These are phyloP conservation scores for Solanum rostratum DNA, from an alignment of 257 asterid species.

Conservation along the genomic window DNA sequence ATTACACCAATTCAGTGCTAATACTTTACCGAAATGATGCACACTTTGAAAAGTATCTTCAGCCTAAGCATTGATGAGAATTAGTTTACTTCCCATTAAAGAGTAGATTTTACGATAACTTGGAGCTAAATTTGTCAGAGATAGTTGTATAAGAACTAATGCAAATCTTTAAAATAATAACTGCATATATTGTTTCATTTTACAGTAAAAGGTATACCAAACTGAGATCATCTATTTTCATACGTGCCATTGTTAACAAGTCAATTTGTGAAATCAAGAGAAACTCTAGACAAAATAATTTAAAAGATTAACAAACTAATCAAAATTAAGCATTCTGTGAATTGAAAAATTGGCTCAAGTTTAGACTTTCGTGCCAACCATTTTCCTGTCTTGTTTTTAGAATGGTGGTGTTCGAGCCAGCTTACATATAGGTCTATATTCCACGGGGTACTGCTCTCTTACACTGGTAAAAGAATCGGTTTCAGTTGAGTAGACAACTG, in stretches of 20 bases:
- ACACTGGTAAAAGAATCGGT: not conserved
- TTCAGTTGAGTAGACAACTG: not conserved
- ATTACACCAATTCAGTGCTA: not conserved
- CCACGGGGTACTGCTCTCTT: not conserved
- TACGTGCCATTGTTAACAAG: not conserved
- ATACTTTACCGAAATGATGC: not conserved
- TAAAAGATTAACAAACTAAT: not conserved
- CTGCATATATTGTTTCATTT: not conserved
- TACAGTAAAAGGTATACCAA: not conserved
- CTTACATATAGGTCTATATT: not conserved
- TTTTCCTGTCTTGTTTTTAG: not conserved
- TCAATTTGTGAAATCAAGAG: not conserved
- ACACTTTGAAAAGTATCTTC: not conserved
- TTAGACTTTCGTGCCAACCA: not conserved
- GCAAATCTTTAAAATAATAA: not conserved
- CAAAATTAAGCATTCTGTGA: not conserved
- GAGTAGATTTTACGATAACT: not conserved
- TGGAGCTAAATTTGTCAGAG: not conserved
- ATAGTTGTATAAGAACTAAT: not conserved
- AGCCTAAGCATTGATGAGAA: not conserved
- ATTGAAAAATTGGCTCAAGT: not conserved
- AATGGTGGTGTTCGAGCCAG: not conserved
- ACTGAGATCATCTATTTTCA: not conserved
- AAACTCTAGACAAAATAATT: not conserved
- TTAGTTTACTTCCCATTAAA: not conserved